Evolutionary conservation across 2,329 filamentous ascomycete genomes (phyloP), one percentile per base, ranked within the genome.

Genomic region (Colletotrichum sp.): DNA sequence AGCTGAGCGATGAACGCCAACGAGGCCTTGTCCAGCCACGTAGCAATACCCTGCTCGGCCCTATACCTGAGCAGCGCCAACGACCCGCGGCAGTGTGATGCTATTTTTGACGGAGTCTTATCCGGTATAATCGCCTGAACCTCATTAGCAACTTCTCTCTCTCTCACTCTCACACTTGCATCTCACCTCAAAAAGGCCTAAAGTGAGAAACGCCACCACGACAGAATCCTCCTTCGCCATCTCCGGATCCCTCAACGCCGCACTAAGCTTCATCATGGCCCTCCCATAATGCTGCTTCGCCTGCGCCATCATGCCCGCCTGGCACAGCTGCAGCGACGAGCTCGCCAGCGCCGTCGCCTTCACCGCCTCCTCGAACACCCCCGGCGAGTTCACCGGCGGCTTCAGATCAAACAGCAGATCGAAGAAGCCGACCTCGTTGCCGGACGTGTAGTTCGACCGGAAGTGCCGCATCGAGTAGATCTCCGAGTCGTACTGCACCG

Each of bases 331-430:
- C 5, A 65, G 26, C 10, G 72, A 65, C 5, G 65, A 65, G 26
- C 65, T 76, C 8, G 72, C 76, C 32, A 77, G 10, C 36, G 76
- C 76, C n/a, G 76, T 76, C 30, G 76, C 76, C 49, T 69, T 65
- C 30, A 77, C 30, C 18, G 60, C 76, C 26, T 72, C 64, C 13
- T 69, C 52, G 6, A 77, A 76, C 32, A 52, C 65, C 6, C 32
- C 72, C 39, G 78, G 77, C 34, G 78, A 80, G 57, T 82, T 79
- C 15, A 16, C 26, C 76, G 49, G 28, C 34, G 49, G 65, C n/a
- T 66, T 67, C 21, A 65, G n/a, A 16, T 39, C 52, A 1, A 69
- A 15, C 18, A 75, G 1, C 8, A 76, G 4, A 10, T 60, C 28
- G 9, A 69, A 69, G 8, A 76, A 62, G 9, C 39, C 59, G 18